Base-by-base conservation (phyloP, 2,329 filamentous ascomycete species). In the Tolypocladium inflatum region DNA sequence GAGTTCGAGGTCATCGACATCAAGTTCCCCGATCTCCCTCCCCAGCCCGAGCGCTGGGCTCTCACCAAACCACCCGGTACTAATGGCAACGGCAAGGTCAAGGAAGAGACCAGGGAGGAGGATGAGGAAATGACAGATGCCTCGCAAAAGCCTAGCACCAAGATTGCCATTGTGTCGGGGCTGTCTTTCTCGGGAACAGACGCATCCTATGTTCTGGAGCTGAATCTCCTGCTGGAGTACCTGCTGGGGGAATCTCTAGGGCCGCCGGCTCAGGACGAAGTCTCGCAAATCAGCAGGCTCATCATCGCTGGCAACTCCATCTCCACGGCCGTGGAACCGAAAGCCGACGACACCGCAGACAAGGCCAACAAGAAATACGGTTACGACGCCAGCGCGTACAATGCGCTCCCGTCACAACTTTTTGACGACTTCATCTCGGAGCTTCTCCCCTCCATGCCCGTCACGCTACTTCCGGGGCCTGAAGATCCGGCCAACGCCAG, bases 241-340 rank as follows among this genome's bases (percentile, higher is more conserved):
- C 83, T 99, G 7, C 83, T 96, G 4, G 94, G 94, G 58, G 93
- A 97, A 73, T 81, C 86, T 0, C 74, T 89, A 4, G 83, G 84
- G 21, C 76, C 82, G 0, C 71, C 74, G 0, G 78, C 82, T 0
- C 88, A 91, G 66, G 71, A 76, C 21, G 76, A 80, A 35, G 75
- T 85, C 2, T 79, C 85, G 1, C 80, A 80, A 17, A 95, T 99
- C 62, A 90, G 87, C 60, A 84, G 93, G 19, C 82, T 99, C 23
- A 85, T 99, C 63, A 90, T 99, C 64, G 93, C 92, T 0, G 94
- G 94, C 45, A 93, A 97, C 73, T 96, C 91, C 1, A 85, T 97
- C 55, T 93, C 90, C 1, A 83, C 95, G 23, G 71, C 73, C 26
- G 37, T 43, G 3, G 68, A 72, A 3, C 71, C 71, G n/a, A 67